phyloP scores from a whole-genome alignment of 2,329 filamentous ascomycete genomes.

The Lecanicillium sp. region DNA sequence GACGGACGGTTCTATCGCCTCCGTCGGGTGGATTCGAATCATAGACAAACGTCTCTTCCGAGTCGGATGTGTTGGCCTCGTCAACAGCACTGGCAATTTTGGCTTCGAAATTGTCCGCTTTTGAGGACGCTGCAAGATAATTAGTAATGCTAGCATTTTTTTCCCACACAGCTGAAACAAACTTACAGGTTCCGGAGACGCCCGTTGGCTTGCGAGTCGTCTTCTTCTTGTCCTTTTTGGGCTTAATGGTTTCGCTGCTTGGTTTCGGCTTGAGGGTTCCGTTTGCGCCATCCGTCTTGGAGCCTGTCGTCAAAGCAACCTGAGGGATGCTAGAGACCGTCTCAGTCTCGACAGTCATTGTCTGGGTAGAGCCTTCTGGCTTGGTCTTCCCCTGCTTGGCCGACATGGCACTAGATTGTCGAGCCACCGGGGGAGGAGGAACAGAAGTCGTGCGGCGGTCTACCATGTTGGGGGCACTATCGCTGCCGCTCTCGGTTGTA shows the following conservation, averaged over 20 bases:
- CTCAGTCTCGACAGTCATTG: conserved; percentile 97
- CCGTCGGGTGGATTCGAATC: conserved; percentile 84
- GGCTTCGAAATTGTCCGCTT: conserved; percentile 96
- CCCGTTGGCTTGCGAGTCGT: conserved; percentile 63
- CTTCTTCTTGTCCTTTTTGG: conserved; percentile 88
- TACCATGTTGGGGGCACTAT: conserved; percentile 44
- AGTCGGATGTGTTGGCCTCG: conserved; percentile 92
- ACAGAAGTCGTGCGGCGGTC: conserved; percentile 34
- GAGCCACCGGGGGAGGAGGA: conserved; percentile 47
- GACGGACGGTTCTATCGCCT: conserved; percentile 50
- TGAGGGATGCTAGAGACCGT: conserved; percentile 89
- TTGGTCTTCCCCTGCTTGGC: conserved; percentile 64
- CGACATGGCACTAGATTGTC: conserved; percentile 56
- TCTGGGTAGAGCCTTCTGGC: conserved; percentile 68
- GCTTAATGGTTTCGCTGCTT: conserved; percentile 92
- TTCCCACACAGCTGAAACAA: too few species aligned
- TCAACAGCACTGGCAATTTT: conserved; percentile 95
- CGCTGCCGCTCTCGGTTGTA: conserved; percentile 54
- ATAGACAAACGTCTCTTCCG: conserved; percentile 97
- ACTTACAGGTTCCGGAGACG: conserved; percentile 61
- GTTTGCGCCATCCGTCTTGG: conserved; percentile 54
- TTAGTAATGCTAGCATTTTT: too few species aligned
- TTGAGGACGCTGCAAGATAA: conserved; percentile 59
- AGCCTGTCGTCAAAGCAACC: conserved; percentile 59
- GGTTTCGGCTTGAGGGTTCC: conserved; percentile 77